phyloP scores from a whole-genome alignment of 495 filamentous ascomycete species.

The Aspergillus bertholletiae region DNA sequence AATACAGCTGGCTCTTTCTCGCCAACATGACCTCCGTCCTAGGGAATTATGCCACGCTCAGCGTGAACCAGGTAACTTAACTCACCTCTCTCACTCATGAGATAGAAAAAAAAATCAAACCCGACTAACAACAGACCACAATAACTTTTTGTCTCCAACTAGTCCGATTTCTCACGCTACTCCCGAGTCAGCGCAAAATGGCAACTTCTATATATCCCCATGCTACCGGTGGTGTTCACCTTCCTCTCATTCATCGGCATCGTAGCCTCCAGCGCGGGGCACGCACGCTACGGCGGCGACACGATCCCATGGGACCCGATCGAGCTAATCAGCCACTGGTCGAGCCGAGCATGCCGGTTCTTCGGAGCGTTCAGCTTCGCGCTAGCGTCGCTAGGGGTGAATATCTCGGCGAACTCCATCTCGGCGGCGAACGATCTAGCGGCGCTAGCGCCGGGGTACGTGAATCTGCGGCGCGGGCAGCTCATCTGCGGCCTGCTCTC shows the following conservation, averaged over 20 bases:
- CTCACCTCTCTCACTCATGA: no score
- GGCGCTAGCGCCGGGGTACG: slow-evolving; percentile 52
- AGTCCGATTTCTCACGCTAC: slow-evolving; percentile 48
- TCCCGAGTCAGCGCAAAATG: slow-evolving; percentile 39
- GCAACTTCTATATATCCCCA: slow-evolving; percentile 46
- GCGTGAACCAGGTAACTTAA: slow-evolving; percentile 34
- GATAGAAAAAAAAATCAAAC: no score
- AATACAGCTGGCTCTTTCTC: slow-evolving; percentile 43
- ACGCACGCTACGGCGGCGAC: slow-evolving; percentile 35
- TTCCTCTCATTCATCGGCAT: slow-evolving; percentile 50
- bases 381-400: slow-evolving; percentile 45
- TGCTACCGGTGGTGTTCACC: slow-evolving; percentile 47
- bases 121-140: no score
- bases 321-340: slow-evolving; percentile 41
- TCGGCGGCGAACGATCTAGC: slow-evolving; percentile 63
- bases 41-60: slow-evolving; percentile 42
- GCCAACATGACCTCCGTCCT: slow-evolving; percentile 43
- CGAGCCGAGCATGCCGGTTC: slow-evolving; percentile 49
- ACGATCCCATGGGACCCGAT: slow-evolving; percentile 44
- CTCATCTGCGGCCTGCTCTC: slow-evolving; percentile 56
- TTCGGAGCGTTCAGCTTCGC: slow-evolving; percentile 48
- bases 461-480: slow-evolving; percentile 63
- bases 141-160: no score
- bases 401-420: slow-evolving; percentile 64
- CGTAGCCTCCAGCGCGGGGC: slow-evolving; percentile 41